Evolutionary conservation across 1,139 yeast genomes (phyloP).

Genomic region (Candida labiduridarum): DNA sequence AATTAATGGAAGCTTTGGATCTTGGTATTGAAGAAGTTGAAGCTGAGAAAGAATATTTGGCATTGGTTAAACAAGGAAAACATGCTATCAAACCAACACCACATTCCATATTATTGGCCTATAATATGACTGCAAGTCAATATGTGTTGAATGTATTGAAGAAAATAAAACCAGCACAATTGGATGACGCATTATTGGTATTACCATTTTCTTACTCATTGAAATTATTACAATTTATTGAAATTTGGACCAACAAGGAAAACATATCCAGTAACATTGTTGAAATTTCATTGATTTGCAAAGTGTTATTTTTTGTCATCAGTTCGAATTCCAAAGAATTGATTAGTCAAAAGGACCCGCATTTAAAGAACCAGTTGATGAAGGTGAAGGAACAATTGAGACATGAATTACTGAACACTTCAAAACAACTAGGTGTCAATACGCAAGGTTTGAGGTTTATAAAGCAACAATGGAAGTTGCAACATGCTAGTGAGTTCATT

Average conservation of each 20-base stretch:
- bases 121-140: constrained; percentile 70
- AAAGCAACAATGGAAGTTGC: constrained; percentile 76
- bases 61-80: constrained; percentile 35
- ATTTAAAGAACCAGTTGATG: constrained; percentile 60
- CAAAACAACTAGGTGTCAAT: constrained; percentile 78
- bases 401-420: constrained; percentile 50
- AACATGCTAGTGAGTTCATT: constrained; percentile 71
- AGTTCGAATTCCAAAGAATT: constrained; percentile 77
- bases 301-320: constrained; percentile 72
- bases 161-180: constrained; percentile 77
- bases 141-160: constrained; percentile 73
- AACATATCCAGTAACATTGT: constrained; percentile 45
- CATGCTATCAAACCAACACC: constrained; percentile 63
- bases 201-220: constrained; percentile 86
- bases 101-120: constrained; percentile 71
- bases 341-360: constrained; percentile 63
- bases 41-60: constrained; percentile 51
- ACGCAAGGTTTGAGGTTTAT: constrained; percentile 78
- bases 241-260: constrained; percentile 66
- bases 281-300: constrained; percentile 66
- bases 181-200: constrained; percentile 90
- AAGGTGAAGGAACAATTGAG: constrained; percentile 61
- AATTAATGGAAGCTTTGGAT: constrained; percentile 88
- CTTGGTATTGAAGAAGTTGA: constrained; percentile 74
- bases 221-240: constrained; percentile 69